These are phyloP conservation scores for Grosmannia clavigera DNA, from an alignment of 2,329 filamentous ascomycete genomes.

Conservation along the genomic window DNA sequence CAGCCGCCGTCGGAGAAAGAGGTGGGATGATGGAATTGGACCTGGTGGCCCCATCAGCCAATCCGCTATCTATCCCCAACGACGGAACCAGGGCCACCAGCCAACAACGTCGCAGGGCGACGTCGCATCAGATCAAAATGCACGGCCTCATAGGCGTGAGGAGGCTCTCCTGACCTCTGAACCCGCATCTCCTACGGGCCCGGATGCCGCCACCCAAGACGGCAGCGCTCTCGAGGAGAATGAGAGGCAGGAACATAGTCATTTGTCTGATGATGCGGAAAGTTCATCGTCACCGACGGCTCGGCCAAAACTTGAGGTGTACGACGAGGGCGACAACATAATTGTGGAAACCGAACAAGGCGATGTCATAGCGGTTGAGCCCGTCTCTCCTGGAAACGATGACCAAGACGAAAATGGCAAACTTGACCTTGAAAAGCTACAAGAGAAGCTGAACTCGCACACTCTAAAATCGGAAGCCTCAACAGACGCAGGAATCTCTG, in stretches of 20 bases:
- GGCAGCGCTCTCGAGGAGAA: not conserved
- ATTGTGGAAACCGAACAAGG: constrained; percentile 79
- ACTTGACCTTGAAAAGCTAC: constrained; percentile 8
- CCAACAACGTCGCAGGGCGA: not conserved
- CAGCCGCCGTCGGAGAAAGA: constrained; percentile 52
- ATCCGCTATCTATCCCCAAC: constrained; percentile 72
- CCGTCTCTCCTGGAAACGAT: constrained; percentile 19
- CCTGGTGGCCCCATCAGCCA: constrained; percentile 81
- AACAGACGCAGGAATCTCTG: constrained; percentile 19
- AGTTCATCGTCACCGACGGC: constrained; percentile 6
- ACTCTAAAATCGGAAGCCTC: not conserved
- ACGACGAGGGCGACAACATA: constrained; percentile 66
- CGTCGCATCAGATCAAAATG: constrained; percentile 9
- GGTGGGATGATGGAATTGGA: constrained; percentile 57
- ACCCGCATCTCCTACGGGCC: constrained; percentile 1
- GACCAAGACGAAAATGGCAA: not conserved
- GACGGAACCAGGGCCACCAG: constrained; percentile 15
- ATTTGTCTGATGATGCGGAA: constrained; percentile 8
- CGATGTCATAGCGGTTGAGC: constrained; percentile 62
- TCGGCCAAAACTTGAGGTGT: constrained; percentile 48
- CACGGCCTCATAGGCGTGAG: constrained; percentile 15
- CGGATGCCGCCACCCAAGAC: not conserved
- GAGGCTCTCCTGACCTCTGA: constrained; percentile 5
- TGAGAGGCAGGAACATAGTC: not conserved
- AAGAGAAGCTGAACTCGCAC: constrained; percentile 11